phyloP scores from a whole-genome alignment of 192 early-diverging fungal genomes.

The Backusella westeae region DNA sequence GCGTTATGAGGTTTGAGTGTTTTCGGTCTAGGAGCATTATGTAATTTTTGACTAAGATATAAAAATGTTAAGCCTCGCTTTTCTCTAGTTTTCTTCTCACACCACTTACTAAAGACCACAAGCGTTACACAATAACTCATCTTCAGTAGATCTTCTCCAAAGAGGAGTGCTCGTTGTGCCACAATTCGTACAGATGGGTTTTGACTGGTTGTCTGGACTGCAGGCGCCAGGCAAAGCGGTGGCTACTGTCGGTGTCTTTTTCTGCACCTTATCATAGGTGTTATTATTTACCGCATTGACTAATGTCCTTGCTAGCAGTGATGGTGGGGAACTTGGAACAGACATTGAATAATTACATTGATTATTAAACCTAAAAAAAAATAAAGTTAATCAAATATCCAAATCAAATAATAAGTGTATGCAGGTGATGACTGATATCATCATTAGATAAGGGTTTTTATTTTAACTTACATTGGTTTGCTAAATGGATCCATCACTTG shows the following conservation, averaged over 20 bases:
- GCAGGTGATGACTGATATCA: background rate
- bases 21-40: conserved; percentile 79
- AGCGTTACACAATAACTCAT: conserved; percentile 92
- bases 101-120: conserved; percentile 85
- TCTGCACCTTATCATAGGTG: background rate
- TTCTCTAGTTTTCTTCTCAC: background rate
- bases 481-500: background rate
- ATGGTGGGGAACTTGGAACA: conserved; percentile 12
- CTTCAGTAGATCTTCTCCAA: conserved; percentile 88
- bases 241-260: background rate
- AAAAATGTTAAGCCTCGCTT: background rate
- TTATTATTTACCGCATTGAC: background rate
- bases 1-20: conserved; percentile 74
- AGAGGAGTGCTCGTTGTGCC: conserved; percentile 83
- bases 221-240: background rate
- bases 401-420: background rate
- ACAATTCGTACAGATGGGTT: conserved; percentile 63
- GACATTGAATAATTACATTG: conserved; percentile 9
- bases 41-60: conserved; percentile 64
- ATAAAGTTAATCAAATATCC: background rate
- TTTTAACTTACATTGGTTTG: background rate
- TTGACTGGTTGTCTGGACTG: conserved; percentile 10
- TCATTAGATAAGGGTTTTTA: background rate
- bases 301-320: background rate
- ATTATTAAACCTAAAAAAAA: conserved; percentile 16